Percentiles rank a stretch among this genome's conserved stretches.
Evolutionary conservation across 2,329 filamentous ascomycete species (phyloP).

Genomic region (Ophiostoma sp.): DNA sequence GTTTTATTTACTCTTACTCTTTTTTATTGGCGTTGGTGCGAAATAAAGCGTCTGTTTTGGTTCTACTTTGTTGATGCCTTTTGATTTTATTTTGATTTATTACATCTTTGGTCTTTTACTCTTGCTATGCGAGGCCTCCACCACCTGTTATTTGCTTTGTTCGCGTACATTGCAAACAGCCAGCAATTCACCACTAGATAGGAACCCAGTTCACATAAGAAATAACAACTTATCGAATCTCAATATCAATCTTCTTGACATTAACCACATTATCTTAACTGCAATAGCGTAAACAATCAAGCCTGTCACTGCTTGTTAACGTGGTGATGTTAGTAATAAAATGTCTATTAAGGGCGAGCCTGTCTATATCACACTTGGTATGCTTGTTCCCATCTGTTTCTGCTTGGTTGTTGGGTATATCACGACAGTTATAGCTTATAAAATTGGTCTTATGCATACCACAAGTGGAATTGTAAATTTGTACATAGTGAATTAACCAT

Average conservation of each 20-base stretch:
- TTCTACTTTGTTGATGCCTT: neutral
- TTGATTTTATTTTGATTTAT: neutral
- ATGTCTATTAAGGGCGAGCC: neutral
- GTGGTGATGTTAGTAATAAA: constrained; percentile 1
- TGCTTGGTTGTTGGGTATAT: neutral
- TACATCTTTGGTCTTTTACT: neutral
- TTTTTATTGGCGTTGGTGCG: constrained; percentile 19
- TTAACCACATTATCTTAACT: neutral
- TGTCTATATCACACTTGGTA: neutral
- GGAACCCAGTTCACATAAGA: neutral
- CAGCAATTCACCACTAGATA: neutral
- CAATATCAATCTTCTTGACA: too few relatives aligned
- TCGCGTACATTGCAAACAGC: neutral
- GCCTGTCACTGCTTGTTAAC: neutral
- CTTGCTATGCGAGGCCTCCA: neutral
- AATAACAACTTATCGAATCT: neutral
- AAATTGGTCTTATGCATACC: neutral
- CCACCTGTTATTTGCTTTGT: neutral
- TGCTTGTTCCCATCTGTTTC: neutral
- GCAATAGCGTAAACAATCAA: neutral
- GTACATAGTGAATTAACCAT: neutral
- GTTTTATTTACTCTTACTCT: constrained; percentile 1
- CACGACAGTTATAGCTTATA: neutral
- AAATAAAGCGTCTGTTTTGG: constrained; percentile 17
- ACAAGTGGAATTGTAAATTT: neutral